phyloP scores from a whole-genome alignment of 495 filamentous ascomycete genomes.

The Tuber umbilicatum region DNA sequence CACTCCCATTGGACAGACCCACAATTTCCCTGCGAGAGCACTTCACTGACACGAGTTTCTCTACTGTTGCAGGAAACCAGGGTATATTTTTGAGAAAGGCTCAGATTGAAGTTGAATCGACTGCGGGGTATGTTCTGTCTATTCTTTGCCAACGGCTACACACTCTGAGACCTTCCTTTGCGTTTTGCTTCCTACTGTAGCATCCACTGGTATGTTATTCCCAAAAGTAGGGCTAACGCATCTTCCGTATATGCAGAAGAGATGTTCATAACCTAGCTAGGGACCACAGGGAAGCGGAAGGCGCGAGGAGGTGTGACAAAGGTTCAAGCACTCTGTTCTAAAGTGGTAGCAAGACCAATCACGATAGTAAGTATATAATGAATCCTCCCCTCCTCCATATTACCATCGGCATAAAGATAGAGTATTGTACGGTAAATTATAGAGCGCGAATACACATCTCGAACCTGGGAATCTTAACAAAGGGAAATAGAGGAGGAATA shows the following conservation, averaged over 20 bases:
- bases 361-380: background rate
- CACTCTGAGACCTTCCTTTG: background rate
- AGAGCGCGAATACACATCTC: background rate
- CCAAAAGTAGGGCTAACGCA: background rate
- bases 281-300: background rate
- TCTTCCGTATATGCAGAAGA: background rate
- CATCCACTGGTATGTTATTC: background rate
- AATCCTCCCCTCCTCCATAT: background rate
- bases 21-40: background rate
- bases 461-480: background rate
- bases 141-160: background rate
- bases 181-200: background rate
- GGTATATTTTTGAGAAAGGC: background rate
- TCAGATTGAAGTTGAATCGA: background rate
- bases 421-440: background rate
- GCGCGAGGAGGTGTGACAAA: background rate
- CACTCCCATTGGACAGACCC: background rate
- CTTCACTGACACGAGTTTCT: background rate
- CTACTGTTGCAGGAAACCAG: background rate
- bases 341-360: background rate
- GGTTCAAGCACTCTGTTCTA: background rate
- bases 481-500: background rate
- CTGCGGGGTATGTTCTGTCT: background rate
- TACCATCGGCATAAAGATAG: background rate
- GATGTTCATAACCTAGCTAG: background rate